Base-by-base conservation (phyloP, 2,329 filamentous ascomycete species). In the Ceratocystis diversiconidia region DNA sequence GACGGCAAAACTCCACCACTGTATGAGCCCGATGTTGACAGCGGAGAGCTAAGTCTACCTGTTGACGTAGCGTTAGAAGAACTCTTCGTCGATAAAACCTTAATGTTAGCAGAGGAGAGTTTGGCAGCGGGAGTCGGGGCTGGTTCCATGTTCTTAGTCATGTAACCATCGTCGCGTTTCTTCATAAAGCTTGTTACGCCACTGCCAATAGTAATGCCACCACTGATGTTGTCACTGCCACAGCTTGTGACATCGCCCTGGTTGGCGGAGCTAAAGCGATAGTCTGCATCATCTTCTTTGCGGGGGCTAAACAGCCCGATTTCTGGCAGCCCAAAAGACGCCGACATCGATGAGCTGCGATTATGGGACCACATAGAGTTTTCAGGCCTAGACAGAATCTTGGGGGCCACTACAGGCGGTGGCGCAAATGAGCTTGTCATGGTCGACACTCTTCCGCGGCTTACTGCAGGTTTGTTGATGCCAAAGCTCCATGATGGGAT, bases 151-250 rank as follows among this genome's bases (percentile, higher is more conserved):
- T 61, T 66, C 61, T 66, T 66, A 60, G 22, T 28, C 22, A 61
- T 64, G 10, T 62, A 62, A 5, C 30, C 15, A 32, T 48, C 43
- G 25, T 66, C 61, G 6, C 62, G 62, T 36, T 66, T 68, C 19
- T 70, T 66, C 63, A 69, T 66, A 17, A 76, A 76, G 1, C 72
- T 73, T 7, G 72, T 73, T n/a, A 66, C 62, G 15, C 74, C 74
- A 60, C 76, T 77, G 15, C 75, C 75, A 2, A 77, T 73, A 0
- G 76, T 76, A 68, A 77, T 75, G 5, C 76, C 75, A 1, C 72
- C 65, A 41, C 50, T 28, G 61, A 64, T 66, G 28, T 28, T 48
- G 48, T 66, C 65, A 25, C 28, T 48, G 61, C 59, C 66, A 59
- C 64, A 61, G 62, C 71, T 71, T 36, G 72, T 70, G 43, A 50